A percentile compares a stretch with the other conserved stretches of the same genome.
phyloP scores from a whole-genome alignment of 2,329 filamentous ascomycete genomes.

The Zymoseptoria ardabiliae region DNA sequence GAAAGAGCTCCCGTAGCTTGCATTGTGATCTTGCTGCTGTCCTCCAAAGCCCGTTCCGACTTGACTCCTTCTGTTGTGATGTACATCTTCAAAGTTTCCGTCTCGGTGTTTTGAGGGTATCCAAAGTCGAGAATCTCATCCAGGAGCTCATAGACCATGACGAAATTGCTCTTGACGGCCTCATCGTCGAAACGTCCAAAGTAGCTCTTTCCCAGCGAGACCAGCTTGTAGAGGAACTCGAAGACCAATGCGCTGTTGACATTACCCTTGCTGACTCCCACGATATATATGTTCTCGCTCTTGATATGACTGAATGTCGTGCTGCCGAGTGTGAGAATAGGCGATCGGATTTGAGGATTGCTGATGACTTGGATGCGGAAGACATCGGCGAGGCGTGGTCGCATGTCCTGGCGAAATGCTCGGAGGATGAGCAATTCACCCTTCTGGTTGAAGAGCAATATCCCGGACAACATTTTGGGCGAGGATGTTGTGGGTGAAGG shows the following conservation, averaged over 20 bases:
- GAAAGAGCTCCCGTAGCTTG: slow-evolving; percentile 95
- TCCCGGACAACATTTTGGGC: slow-evolving; percentile 81
- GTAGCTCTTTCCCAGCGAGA: slow-evolving; percentile 85
- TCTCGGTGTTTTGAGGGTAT: slow-evolving; percentile 98
- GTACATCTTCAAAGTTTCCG: slow-evolving; percentile 99
- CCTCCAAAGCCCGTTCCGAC: slow-evolving; percentile 72
- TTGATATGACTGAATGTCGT: slow-evolving; percentile 99
- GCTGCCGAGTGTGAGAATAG: slow-evolving; percentile 91
- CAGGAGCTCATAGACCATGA: slow-evolving; percentile 92
- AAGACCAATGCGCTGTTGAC: slow-evolving; percentile 97
- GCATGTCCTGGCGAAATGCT: slow-evolving; percentile 96
- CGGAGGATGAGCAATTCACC: slow-evolving; percentile 99
- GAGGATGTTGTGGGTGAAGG: slow-evolving; percentile 1
- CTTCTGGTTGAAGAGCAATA: slow-evolving; percentile 98
- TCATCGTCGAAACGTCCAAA: slow-evolving; percentile 99
- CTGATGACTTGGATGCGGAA: slow-evolving; percentile 98
- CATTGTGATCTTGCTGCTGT: slow-evolving; percentile 98
- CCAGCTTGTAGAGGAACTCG: slow-evolving; percentile 91
- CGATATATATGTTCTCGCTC: slow-evolving; percentile 97
- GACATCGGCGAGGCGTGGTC: slow-evolving; percentile 93
- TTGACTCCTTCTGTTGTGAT: slow-evolving; percentile 99
- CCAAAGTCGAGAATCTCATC: slow-evolving; percentile 99
- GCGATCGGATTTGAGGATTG: slow-evolving; percentile 93
- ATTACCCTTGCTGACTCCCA: slow-evolving; percentile 97
- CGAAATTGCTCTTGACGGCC: slow-evolving; percentile 99